Conservation (phyloP, 768 basidiomycete genomes). For the Boletellus emodensis region DNA sequence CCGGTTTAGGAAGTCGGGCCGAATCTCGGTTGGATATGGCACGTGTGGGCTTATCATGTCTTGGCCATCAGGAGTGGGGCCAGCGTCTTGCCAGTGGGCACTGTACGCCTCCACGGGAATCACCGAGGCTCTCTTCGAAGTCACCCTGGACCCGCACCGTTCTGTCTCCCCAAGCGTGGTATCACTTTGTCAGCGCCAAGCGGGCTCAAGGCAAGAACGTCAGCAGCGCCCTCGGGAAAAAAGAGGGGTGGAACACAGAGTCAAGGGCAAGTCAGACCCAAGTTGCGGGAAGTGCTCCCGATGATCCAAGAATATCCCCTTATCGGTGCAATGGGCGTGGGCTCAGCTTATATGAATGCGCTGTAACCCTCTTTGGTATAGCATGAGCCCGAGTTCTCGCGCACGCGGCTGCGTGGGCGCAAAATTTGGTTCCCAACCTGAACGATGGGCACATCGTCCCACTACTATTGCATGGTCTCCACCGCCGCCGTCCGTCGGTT, state of each 20-base stretch:
- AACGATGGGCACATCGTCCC: not conserved
- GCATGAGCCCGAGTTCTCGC: not conserved
- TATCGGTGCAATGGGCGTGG: slow-evolving; percentile 14
- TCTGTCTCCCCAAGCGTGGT: not conserved
- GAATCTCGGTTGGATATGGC: not conserved
- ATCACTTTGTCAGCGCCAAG: not conserved
- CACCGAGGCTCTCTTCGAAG: not conserved
- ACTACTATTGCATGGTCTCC: not conserved
- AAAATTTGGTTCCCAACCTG: not conserved
- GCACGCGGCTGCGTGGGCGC: not conserved
- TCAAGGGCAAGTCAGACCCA: not conserved
- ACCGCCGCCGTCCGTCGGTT: not conserved
- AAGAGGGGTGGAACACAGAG: not conserved
- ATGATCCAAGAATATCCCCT: slow-evolving; percentile 20
- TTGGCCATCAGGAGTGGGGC: not conserved
- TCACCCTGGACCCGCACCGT: not conserved
- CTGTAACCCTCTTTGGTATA: slow-evolving; percentile 12
- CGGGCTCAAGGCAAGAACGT: not conserved
- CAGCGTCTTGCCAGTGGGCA: too few relatives aligned
- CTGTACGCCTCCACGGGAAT: not conserved
- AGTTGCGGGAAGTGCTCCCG: not conserved
- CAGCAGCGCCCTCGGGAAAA: slow-evolving; percentile 2
- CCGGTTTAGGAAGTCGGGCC: slow-evolving; percentile 6
- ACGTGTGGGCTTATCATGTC: not conserved
- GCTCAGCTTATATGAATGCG: not conserved